Base-by-base conservation (phyloP, 768 basidiomycete species). In the Boletus edulis region DNA sequence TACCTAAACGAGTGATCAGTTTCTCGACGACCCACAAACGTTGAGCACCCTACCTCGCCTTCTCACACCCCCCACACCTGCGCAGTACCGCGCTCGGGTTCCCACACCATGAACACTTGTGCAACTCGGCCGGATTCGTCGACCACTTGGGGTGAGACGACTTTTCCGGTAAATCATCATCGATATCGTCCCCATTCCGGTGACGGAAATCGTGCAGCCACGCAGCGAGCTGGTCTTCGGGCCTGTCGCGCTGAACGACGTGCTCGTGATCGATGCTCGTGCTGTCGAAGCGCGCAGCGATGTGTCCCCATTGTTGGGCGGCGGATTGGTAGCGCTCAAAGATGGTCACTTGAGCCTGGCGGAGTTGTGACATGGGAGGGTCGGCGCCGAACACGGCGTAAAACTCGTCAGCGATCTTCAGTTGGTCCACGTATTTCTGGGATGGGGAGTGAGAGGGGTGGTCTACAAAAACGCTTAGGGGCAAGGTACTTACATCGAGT, bases 41-140 rank as follows among this genome's bases (percentile, higher is more conserved):
- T 11, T 17, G 10, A 17, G 10, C 39, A 13, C 17, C 29, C 4
- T 60, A 77, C 78, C 77, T 76, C 11, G 75, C 70, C 51, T 68
- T 72, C 24, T 61, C 70, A 50, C 79, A 81, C 3, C 76, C 73
- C 5, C 68, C 64, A 56, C 83, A 85, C 65, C 81, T 84, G 58
- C 76, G 75, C 45, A 85, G 64, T 8, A 75, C 74, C 0, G 81
- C 83, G 47, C 81, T 85, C 7, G 84, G 84, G 54, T 85, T 86
- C 7, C 78, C 75, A 56, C 86, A 87, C 51, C 79, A 83, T 24
- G 84, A 83, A 61, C 86, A 88, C 24, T 76, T 70, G 67, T 83
- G 86, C 40, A 88, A 67, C 37, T 67, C 75, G 9, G 84, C 78
- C 18, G 72, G 69, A 44, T 83, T 81, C 18, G 68, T 65, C 54